These are phyloP conservation scores for Metarhizium guizhouense DNA, from an alignment of 2,329 filamentous ascomycete genomes.

Conservation along the genomic window DNA sequence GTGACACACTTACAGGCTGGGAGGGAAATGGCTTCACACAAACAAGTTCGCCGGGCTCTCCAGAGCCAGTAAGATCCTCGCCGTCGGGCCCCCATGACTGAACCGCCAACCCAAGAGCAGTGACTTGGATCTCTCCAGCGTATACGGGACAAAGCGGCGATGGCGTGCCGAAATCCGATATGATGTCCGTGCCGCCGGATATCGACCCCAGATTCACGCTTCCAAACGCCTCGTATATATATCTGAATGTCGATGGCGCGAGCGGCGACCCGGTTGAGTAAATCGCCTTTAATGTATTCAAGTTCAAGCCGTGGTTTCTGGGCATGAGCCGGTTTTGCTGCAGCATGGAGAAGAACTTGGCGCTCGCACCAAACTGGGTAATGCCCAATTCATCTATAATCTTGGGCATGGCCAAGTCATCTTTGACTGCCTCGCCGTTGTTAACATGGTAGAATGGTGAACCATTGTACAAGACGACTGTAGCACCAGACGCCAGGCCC, in stretches of 20 bases:
- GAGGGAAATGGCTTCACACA: too few relatives aligned
- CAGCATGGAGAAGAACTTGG: background rate
- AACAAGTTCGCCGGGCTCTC: too few relatives aligned
- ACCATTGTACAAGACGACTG: background rate
- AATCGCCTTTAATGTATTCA: too few relatives aligned
- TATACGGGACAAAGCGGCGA: background rate
- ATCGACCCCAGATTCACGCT: background rate
- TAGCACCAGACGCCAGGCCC: background rate
- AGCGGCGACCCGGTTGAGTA: too few relatives aligned
- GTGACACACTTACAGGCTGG: too few relatives aligned
- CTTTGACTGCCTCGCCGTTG: too few relatives aligned
- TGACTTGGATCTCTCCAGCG: too few relatives aligned
- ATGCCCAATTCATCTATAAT: background rate
- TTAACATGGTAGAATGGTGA: background rate
- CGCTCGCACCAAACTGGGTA: background rate
- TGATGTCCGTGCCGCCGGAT: background rate
- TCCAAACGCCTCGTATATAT: background rate
- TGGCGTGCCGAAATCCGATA: background rate
- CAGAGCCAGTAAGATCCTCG: too few relatives aligned
- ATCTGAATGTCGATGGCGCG: background rate
- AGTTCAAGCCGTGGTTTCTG: background rate
- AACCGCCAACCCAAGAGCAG: too few relatives aligned
- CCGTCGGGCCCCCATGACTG: too few relatives aligned
- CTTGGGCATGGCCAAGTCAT: background rate
- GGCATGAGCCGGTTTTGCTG: background rate